Conservation (phyloP, 208 protist species). For the Novymonas esmeraldas region DNA sequence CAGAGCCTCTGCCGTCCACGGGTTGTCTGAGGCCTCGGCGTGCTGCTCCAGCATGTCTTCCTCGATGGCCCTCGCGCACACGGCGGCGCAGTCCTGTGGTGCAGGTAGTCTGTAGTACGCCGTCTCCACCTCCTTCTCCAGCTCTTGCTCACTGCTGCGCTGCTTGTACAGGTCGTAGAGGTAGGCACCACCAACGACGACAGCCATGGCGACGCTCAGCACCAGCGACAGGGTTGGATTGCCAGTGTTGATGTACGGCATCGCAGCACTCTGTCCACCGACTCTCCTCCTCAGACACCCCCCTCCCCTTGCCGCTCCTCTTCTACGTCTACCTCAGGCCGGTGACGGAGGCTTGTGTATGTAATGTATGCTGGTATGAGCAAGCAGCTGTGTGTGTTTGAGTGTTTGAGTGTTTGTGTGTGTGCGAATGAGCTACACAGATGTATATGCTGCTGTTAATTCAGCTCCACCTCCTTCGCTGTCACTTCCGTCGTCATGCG, state of each 20-base stretch:
- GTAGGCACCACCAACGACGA: neutral
- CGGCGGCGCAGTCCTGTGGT: neutral
- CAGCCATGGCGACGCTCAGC: neutral
- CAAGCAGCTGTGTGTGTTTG: no score
- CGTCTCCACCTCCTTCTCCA: neutral
- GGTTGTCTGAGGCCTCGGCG: neutral
- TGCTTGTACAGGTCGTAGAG: neutral
- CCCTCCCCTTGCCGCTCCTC: no score
- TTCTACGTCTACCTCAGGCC: no score
- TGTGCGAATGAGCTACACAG: no score
- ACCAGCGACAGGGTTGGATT: neutral
- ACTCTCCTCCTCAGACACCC: no score
- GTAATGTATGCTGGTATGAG: no score
- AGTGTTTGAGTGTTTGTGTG: no score
- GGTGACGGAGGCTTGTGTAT: no score
- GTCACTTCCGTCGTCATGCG: no score
- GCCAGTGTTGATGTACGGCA: neutral
- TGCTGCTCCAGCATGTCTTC: neutral
- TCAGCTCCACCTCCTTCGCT: no score
- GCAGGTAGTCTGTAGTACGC: constrained; percentile 3
- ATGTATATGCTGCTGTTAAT: no score
- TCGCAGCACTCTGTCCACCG: no score
- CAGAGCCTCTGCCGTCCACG: neutral
- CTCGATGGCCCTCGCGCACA: neutral
- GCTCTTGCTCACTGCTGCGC: neutral